Evolutionary conservation across 257 asterid genomes (phyloP).

Genomic region (Linaria vulgaris): DNA sequence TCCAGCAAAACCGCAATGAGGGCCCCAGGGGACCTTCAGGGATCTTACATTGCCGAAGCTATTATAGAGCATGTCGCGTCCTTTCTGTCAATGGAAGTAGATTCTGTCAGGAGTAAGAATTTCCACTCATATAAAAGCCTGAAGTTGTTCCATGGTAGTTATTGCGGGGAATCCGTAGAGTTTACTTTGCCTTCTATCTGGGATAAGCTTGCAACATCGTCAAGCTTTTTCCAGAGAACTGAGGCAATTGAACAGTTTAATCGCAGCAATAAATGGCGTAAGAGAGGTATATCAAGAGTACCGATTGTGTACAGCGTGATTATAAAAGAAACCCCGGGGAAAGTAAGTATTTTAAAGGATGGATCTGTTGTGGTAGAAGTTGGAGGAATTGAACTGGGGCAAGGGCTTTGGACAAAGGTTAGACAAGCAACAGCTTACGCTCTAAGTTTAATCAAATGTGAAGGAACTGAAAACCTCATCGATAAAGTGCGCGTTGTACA

Average conservation of each 20-base stretch:
- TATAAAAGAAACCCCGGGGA: constrained; percentile 46
- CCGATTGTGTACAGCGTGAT: constrained; percentile 39
- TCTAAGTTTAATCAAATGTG: constrained; percentile 52
- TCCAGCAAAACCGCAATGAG: constrained; percentile 69
- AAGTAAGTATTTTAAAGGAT: constrained; percentile 61
- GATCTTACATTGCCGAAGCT: constrained; percentile 63
- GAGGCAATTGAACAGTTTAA: constrained; percentile 41
- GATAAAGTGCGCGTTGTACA: constrained; percentile 65
- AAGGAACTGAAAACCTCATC: constrained; percentile 43
- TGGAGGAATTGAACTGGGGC: constrained; percentile 77
- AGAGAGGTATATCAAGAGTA: constrained; percentile 67
- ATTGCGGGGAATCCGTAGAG: constrained; percentile 43
- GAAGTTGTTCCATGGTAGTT: constrained; percentile 33
- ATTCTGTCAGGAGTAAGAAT: constrained; percentile 47
- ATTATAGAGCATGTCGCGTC: constrained; percentile 60
- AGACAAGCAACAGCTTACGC: constrained; percentile 57
- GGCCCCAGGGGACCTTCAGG: constrained; percentile 73
- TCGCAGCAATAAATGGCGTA: constrained; percentile 39
- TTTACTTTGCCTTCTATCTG: constrained; percentile 56
- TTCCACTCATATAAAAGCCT: constrained; percentile 63
- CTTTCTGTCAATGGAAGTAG: constrained; percentile 47
- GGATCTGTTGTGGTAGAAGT: constrained; percentile 68
- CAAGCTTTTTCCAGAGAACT: constrained; percentile 38
- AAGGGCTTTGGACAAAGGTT: constrained; percentile 85
- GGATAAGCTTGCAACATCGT: constrained; percentile 52